These are phyloP conservation scores for Fonsecaea monophora DNA, from an alignment of 2,329 filamentous ascomycete genomes.

Conservation along the genomic window DNA sequence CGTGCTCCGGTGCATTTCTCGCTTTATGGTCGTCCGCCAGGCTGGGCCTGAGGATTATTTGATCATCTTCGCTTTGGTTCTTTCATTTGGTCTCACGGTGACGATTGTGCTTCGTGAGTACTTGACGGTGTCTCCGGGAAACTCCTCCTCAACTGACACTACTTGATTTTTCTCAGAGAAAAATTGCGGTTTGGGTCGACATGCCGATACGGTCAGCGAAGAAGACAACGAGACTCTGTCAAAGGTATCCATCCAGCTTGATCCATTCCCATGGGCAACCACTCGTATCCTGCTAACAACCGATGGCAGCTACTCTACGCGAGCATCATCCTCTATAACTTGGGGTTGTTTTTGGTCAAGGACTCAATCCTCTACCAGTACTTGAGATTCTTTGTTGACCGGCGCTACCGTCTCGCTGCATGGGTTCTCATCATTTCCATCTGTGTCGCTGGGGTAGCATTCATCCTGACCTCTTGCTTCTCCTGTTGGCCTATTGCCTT, in stretches of 20 bases:
- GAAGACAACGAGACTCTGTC: slow-evolving; percentile 28
- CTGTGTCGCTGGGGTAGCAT: slow-evolving; percentile 17
- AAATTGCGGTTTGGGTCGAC: slow-evolving; percentile 30
- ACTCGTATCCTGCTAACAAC: slow-evolving; percentile 3
- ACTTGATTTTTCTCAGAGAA: slow-evolving; percentile 19
- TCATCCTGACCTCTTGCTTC: slow-evolving; percentile 42
- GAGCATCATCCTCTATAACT: slow-evolving; percentile 46
- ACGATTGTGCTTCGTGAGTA: slow-evolving; percentile 30
- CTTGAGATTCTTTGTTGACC: slow-evolving; percentile 43
- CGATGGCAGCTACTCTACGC: slow-evolving; percentile 28
- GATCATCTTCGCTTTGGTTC: slow-evolving; percentile 27
- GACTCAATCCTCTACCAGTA: slow-evolving; percentile 45
- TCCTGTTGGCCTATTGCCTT: slow-evolving; percentile 52
- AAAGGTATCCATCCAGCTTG: slow-evolving; percentile 20
- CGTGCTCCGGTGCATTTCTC: slow-evolving; percentile 29
- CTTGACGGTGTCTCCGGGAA: not conserved
- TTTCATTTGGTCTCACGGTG: slow-evolving; percentile 27
- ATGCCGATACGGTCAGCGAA: slow-evolving; percentile 26
- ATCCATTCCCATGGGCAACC: too few species aligned
- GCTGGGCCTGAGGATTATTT: slow-evolving; percentile 31
- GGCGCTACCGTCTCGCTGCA: slow-evolving; percentile 22
- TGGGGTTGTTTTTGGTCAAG: slow-evolving; percentile 45
- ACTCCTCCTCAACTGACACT: not conserved
- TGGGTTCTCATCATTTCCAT: slow-evolving; percentile 28
- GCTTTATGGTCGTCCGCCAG: slow-evolving; percentile 27